A percentile compares a stretch with the other conserved stretches of the same genome.
These are phyloP conservation scores for Metschnikowia koreensis DNA, from an alignment of 805 yeast species.

Conservation along the genomic window DNA sequence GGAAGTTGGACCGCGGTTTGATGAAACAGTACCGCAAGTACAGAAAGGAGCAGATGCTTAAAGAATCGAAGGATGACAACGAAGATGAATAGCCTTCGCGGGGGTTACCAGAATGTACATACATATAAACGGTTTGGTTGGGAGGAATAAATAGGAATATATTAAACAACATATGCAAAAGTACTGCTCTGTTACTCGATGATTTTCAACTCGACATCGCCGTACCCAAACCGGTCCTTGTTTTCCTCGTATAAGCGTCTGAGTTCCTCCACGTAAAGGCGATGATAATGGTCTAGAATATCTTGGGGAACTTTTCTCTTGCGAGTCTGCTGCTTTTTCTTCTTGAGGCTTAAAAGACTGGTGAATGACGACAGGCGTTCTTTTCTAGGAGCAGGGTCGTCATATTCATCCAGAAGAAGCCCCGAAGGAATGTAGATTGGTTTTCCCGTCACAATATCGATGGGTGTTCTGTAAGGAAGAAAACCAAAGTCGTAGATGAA, in stretches of 20 bases:
- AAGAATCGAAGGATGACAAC: slow-evolving; percentile 10
- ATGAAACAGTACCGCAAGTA: slow-evolving; percentile 28
- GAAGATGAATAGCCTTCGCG: slow-evolving; percentile 10
- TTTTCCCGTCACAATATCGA: slow-evolving; percentile 70
- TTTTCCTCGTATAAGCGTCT: slow-evolving; percentile 63
- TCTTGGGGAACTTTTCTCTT: slow-evolving; percentile 37
- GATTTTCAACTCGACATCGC: slow-evolving; percentile 47
- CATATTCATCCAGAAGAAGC: slow-evolving; percentile 30
- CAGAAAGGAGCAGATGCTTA: slow-evolving; percentile 13
- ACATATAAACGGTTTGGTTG: slow-evolving; percentile 1
- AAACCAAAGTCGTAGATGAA: slow-evolving; percentile 92
- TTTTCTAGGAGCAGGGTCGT: slow-evolving; percentile 24
- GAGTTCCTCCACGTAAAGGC: slow-evolving; percentile 63
- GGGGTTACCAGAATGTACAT: background rate
- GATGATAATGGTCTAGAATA: slow-evolving; percentile 67
- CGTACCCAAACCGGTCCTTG: slow-evolving; percentile 53
- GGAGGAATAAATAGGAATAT: slow-evolving; percentile 2
- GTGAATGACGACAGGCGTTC: slow-evolving; percentile 26
- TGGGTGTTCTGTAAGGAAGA: slow-evolving; percentile 78
- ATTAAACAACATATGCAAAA: background rate
- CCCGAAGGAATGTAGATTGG: slow-evolving; percentile 59
- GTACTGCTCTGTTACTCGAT: slow-evolving; percentile 31
- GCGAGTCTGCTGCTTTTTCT: slow-evolving; percentile 16
- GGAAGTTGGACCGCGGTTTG: slow-evolving; percentile 36
- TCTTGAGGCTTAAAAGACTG: slow-evolving; percentile 27